phyloP scores from a whole-genome alignment of 306 rosid species.

The Vigna trinervia region DNA sequence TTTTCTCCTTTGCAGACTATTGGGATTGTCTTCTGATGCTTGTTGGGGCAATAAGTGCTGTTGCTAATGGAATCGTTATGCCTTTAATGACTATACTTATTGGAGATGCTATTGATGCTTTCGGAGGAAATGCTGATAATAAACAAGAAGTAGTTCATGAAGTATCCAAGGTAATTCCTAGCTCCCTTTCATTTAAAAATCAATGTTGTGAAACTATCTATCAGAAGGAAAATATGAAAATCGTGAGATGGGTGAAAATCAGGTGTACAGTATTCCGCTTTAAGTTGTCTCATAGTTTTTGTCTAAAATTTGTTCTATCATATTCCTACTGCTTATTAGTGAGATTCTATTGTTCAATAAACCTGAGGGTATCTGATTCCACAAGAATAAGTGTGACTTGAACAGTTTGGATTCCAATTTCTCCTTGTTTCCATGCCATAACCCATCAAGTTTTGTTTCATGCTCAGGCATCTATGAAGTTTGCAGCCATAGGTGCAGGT shows the following conservation, averaged over 20 bases:
- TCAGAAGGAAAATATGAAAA: background rate
- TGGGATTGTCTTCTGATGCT: conserved; percentile 65
- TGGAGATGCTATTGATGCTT: conserved; percentile 67
- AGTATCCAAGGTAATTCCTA: conserved; percentile 59
- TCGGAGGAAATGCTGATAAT: conserved; percentile 53
- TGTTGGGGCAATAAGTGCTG: conserved; percentile 66
- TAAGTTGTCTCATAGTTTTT: conserved; percentile 10
- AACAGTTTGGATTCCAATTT: conserved; percentile 15
- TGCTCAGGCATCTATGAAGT: conserved; percentile 63
- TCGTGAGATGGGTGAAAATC: conserved; percentile 12
- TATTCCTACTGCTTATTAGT: conserved; percentile 3
- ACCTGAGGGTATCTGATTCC: background rate
- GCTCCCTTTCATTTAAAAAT: conserved; percentile 36
- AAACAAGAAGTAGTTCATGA: conserved; percentile 54
- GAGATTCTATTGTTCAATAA: conserved; percentile 4
- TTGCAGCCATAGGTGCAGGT: conserved; percentile 61
- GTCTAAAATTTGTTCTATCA: background rate
- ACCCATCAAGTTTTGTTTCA: conserved; percentile 16
- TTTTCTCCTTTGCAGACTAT: conserved; percentile 82
- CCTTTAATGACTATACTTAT: conserved; percentile 67
- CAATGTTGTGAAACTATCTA: conserved; percentile 4
- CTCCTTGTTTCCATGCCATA: conserved; percentile 32
- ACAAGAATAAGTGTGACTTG: background rate
- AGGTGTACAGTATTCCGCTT: background rate
- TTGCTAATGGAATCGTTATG: conserved; percentile 59